Base-by-base conservation (phyloP, 148 eudicot species). In the Nyssa sinensis region DNA sequence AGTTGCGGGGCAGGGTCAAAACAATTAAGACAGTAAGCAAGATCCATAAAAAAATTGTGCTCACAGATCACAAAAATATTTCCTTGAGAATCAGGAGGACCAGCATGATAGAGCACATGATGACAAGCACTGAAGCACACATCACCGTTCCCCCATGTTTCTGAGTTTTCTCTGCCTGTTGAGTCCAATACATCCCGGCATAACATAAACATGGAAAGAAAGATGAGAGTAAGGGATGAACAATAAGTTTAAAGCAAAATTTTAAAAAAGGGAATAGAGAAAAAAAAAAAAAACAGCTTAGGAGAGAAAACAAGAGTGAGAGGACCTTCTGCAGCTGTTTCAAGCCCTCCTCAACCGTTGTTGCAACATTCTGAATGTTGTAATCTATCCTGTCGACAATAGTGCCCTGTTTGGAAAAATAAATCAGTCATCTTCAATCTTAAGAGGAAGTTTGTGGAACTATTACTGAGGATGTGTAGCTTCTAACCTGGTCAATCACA, bases 401-500 rank as follows among this genome's bases (percentile, higher is more conserved):
- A 64, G 96, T 91, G 33, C 96, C 96, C 96, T 91, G 84, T 67
- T 57, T 31, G 44, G 17, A 59, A 44, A 58, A 32, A 47, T 63
- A 19, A 57, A 33, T 63, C 29, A 72, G 58, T 67, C 23, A 37
- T 35, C 64, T 51, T 62, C 21, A 66, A 44, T 59, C 11, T 32
- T 27, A 24, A n/a, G 57, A n/a, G 41, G 35, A 3, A 35, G 31
- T 32, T 32, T 35, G 24, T 27, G 12, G 61, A 58, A 25, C 2
- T 10, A 25, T 19, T 14, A 23, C 37, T 55, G 0, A 73, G 30
- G 44, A 11, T n/a, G 32, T 37, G 10, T 57, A 70, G 68, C 49
- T 61, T 67, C 88, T 57, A 55, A 91, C 96, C 93, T 91, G 93
- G 74, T 91, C 96, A 67, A 91, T 91, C 77, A 91, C 96, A 74